Conservation (phyloP, 345 rosid genomes). For the Pistacia vera region DNA sequence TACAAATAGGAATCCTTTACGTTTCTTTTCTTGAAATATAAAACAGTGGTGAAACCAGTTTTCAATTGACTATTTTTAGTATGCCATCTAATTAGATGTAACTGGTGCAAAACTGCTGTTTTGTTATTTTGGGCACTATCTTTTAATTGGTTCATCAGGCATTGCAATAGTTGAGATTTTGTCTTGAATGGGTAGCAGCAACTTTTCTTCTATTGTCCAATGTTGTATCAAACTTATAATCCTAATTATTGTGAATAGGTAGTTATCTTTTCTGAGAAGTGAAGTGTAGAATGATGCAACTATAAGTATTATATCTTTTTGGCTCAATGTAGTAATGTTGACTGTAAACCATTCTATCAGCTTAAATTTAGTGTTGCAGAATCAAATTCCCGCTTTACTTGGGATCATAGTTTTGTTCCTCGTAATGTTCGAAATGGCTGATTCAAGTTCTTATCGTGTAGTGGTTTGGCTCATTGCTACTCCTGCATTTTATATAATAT, state of each 20-base stretch:
- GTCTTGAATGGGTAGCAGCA: neutral
- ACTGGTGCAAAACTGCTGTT: neutral
- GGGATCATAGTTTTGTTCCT: neutral
- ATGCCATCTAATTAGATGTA: neutral
- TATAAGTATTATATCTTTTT: neutral
- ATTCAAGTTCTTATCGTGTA: neutral
- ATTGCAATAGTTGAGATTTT: neutral
- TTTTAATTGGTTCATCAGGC: neutral
- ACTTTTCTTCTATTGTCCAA: neutral
- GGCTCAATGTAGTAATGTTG: neutral
- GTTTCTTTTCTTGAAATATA: neutral
- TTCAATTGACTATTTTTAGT: neutral
- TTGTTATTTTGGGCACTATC: neutral
- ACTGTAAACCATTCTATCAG: neutral
- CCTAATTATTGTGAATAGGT: neutral
- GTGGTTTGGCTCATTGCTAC: neutral
- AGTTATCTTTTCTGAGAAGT: neutral
- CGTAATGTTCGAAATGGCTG: neutral
- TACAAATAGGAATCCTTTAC: neutral
- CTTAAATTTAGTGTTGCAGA: neutral
- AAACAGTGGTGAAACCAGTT: neutral
- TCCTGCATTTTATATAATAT: neutral
- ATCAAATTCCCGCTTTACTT: neutral
- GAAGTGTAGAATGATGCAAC: neutral
- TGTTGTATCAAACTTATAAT: neutral